These are phyloP conservation scores for Claviceps sp. DNA, from an alignment of 2,329 filamentous ascomycete genomes.

Conservation along the genomic window DNA sequence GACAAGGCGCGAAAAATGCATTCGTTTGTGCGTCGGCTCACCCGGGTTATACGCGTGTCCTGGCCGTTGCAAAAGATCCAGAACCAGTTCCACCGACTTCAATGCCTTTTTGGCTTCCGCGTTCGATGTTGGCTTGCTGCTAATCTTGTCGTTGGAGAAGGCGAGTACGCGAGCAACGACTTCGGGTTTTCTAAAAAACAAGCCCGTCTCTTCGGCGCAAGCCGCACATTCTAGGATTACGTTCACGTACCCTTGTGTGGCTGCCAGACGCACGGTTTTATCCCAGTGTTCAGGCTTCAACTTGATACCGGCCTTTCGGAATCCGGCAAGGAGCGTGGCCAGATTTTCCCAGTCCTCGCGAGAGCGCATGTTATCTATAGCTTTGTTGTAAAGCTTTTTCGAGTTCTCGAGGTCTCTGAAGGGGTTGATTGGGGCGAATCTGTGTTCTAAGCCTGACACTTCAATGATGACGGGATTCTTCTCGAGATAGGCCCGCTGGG, in stretches of 20 bases:
- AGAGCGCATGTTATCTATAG: slow-evolving; percentile 32
- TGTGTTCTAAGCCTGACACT: slow-evolving; percentile 41
- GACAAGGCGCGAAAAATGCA: slow-evolving; percentile 15
- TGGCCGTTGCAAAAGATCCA: slow-evolving; percentile 35
- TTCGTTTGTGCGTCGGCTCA: slow-evolving; percentile 8
- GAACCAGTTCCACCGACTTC: slow-evolving; percentile 30
- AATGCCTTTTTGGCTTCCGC: slow-evolving; percentile 26
- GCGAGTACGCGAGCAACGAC: slow-evolving; percentile 19
- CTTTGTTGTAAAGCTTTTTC: slow-evolving; percentile 22
- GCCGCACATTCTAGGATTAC: slow-evolving; percentile 37
- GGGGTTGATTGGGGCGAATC: slow-evolving; percentile 34
- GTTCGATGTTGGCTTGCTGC: slow-evolving; percentile 18
- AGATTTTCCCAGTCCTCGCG: slow-evolving; percentile 40
- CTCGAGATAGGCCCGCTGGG: slow-evolving; percentile 33
- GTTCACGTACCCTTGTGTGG: slow-evolving; percentile 26
- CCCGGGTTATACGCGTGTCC: slow-evolving; percentile 19
- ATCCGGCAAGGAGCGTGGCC: slow-evolving; percentile 36
- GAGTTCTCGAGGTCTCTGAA: slow-evolving; percentile 29
- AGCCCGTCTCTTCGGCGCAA: slow-evolving; percentile 30
- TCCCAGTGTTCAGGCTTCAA: slow-evolving; percentile 21
- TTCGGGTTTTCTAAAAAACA: slow-evolving; percentile 29
- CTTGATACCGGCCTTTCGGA: slow-evolving; percentile 27
- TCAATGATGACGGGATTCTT: slow-evolving; percentile 44
- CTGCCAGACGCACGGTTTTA: slow-evolving; percentile 29
- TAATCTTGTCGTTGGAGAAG: slow-evolving; percentile 24